Evolutionary conservation across 495 filamentous ascomycete genomes (phyloP).

Genomic region (Aspergillus steynii): DNA sequence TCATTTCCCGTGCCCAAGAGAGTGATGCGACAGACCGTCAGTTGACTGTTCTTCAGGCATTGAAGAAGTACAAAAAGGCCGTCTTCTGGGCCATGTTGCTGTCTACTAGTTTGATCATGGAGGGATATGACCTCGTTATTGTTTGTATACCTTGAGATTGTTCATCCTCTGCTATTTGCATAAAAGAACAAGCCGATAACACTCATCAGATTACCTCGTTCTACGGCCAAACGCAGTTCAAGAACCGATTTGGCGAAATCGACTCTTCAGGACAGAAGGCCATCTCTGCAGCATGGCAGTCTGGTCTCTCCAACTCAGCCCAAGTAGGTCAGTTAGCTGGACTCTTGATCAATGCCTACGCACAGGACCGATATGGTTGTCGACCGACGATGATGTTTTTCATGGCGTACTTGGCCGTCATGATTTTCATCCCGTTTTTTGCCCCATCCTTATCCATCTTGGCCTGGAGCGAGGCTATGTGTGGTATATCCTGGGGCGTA

Average conservation of each 20-base stretch:
- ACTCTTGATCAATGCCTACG: slow-evolving; percentile 60
- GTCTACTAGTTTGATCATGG: slow-evolving; percentile 45
- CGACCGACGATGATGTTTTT: slow-evolving; percentile 62
- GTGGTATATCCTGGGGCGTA: slow-evolving; percentile 33
- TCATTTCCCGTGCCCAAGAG: too few species aligned
- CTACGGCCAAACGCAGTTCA: slow-evolving; percentile 34
- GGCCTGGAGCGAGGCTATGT: slow-evolving; percentile 20
- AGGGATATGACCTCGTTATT: slow-evolving; percentile 44
- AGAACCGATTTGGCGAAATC: slow-evolving; percentile 29
- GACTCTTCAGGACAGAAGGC: slow-evolving; percentile 26
- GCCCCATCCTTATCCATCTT: slow-evolving; percentile 19
- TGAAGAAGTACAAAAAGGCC: slow-evolving; percentile 25
- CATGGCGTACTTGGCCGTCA: slow-evolving; percentile 44
- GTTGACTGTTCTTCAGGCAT: too few species aligned
- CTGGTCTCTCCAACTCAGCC: slow-evolving; percentile 60
- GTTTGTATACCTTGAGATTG: slow-evolving; percentile 18
- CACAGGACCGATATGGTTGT: slow-evolving; percentile 65
- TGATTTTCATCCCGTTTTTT: slow-evolving; percentile 38
- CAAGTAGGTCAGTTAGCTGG: slow-evolving; percentile 59
- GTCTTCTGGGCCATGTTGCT: slow-evolving; percentile 45
- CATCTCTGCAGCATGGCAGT: slow-evolving; percentile 56
- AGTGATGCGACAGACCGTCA: too few species aligned
- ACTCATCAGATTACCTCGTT: slow-evolving; percentile 26
- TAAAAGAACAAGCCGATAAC: not conserved
- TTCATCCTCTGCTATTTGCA: not conserved